phyloP scores from a whole-genome alignment of 176 grass and related monocot species.

The Metroxylon sagu region DNA sequence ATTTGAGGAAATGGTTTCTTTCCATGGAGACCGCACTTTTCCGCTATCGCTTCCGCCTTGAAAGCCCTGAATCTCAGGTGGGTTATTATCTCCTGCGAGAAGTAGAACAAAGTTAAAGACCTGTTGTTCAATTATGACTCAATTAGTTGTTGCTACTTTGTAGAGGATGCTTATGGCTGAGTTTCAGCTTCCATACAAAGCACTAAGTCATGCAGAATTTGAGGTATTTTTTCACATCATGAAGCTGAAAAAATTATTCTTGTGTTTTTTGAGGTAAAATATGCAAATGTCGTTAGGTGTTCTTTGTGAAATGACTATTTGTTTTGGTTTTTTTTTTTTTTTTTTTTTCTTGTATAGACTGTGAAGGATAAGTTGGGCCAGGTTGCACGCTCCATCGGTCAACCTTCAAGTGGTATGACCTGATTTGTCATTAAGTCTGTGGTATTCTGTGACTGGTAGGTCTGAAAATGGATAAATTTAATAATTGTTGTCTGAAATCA shows the following conservation, averaged over 20 bases:
- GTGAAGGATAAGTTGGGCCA: slow-evolving; percentile 82
- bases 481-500: too few relatives aligned
- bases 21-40: slow-evolving; percentile 88
- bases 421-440: neutral
- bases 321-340: slow-evolving; percentile 10
- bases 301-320: neutral
- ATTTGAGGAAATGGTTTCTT: slow-evolving; percentile 94
- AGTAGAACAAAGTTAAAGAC: neutral
- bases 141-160: slow-evolving; percentile 12
- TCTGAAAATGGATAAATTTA: too few relatives aligned
- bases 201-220: slow-evolving; percentile 66
- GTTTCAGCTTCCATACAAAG: slow-evolving; percentile 81
- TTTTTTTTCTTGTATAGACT: slow-evolving; percentile 41
- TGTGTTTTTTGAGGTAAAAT: too few relatives aligned
- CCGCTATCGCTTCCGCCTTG: slow-evolving; percentile 63
- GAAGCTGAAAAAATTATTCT: too few relatives aligned
- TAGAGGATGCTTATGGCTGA: slow-evolving; percentile 84
- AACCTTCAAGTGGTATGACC: slow-evolving; percentile 46
- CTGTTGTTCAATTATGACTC: neutral
- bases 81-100: slow-evolving; percentile 9
- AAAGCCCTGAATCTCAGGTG: slow-evolving; percentile 84
- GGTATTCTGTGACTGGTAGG: too few relatives aligned
- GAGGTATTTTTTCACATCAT: slow-evolving; percentile 40
- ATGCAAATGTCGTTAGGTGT: neutral
- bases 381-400: slow-evolving; percentile 75